Percentiles rank a stretch among this genome's conserved stretches.
Conservation (phyloP, 495 filamentous ascomycete genomes). For the Xylaria longipes region DNA sequence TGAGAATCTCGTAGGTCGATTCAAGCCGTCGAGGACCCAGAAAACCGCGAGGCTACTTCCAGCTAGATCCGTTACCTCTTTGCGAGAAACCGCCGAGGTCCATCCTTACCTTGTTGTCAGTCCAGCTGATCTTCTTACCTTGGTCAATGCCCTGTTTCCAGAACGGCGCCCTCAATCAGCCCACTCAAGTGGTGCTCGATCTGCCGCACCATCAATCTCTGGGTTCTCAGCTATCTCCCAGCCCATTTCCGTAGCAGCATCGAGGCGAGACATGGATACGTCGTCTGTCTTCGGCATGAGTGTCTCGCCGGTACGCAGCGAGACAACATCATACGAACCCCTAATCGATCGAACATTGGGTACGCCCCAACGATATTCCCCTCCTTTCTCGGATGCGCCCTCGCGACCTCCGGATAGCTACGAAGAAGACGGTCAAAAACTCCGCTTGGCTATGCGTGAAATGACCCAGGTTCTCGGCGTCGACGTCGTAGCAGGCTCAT, state of each 20-base stretch:
- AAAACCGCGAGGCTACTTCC: conserved; percentile 68
- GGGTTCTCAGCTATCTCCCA: conserved; percentile 62
- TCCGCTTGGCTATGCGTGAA: conserved; percentile 66
- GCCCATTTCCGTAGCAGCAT: conserved; percentile 51
- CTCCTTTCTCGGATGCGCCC: conserved; percentile 45
- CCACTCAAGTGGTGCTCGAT: conserved; percentile 60
- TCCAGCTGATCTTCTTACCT: conserved; percentile 72
- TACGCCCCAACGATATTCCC: conserved; percentile 52
- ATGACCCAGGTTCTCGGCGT: conserved; percentile 67
- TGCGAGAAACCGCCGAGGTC: conserved; percentile 72
- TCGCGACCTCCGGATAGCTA: conserved; percentile 48
- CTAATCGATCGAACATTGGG: conserved; percentile 57
- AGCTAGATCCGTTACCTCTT: conserved; percentile 70
- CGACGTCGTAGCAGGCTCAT: conserved; percentile 65
- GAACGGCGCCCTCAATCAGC: conserved; percentile 62
- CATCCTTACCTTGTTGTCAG: conserved; percentile 76
- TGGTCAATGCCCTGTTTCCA: conserved; percentile 76
- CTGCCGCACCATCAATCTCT: conserved; percentile 71
- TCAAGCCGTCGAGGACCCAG: conserved; percentile 60
- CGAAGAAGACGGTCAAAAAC: conserved; percentile 61
- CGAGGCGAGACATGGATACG: conserved; percentile 58
- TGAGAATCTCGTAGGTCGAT: conserved; percentile 74
- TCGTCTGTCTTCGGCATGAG: conserved; percentile 71
- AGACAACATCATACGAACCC: conserved; percentile 68
- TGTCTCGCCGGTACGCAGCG: conserved; percentile 70